A percentile compares a stretch with the other conserved stretches of the same genome.
phyloP scores from a whole-genome alignment of 2,329 filamentous ascomycete genomes.

The Trichoderma sp. region DNA sequence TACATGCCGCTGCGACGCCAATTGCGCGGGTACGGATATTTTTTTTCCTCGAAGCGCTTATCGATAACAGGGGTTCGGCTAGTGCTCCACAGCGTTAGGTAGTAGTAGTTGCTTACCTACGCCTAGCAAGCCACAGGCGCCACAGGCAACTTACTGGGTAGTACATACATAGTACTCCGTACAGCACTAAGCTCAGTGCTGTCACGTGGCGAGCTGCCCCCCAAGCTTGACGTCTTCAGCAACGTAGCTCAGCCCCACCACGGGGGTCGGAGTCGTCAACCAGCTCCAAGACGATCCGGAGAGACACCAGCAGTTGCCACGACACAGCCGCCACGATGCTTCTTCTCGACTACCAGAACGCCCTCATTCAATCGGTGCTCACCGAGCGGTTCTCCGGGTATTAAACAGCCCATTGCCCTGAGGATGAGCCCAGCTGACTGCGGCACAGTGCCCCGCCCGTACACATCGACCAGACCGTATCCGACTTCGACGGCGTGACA shows the following conservation, averaged over 20 bases:
- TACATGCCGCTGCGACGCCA: slow-evolving; percentile 15
- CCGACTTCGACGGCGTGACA: slow-evolving; percentile 97
- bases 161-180: too few relatives aligned
- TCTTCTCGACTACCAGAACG: slow-evolving; percentile 98
- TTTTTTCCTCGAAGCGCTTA: slow-evolving; percentile 37
- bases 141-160: too few relatives aligned
- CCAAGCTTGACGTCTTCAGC: slow-evolving; percentile 31
- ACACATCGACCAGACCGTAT: slow-evolving; percentile 96
- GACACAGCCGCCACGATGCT: slow-evolving; percentile 59
- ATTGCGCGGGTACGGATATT: slow-evolving; percentile 32
- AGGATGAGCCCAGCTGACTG: slow-evolving; percentile 34
- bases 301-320: slow-evolving; percentile 30
- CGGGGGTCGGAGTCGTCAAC: slow-evolving; percentile 35
- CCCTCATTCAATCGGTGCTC: slow-evolving; percentile 92
- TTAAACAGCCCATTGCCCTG: background rate
- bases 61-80: slow-evolving; percentile 32
- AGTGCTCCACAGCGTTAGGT: background rate
- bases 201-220: slow-evolving; percentile 35
- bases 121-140: background rate
- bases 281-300: slow-evolving; percentile 27
- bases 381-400: slow-evolving; percentile 92
- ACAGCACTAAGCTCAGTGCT: background rate
- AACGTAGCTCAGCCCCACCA: slow-evolving; percentile 38
- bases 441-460: slow-evolving; percentile 69
- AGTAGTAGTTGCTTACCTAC: background rate